Conservation (phyloP, 805 yeast species). For the Yamadazyma sp. region DNA sequence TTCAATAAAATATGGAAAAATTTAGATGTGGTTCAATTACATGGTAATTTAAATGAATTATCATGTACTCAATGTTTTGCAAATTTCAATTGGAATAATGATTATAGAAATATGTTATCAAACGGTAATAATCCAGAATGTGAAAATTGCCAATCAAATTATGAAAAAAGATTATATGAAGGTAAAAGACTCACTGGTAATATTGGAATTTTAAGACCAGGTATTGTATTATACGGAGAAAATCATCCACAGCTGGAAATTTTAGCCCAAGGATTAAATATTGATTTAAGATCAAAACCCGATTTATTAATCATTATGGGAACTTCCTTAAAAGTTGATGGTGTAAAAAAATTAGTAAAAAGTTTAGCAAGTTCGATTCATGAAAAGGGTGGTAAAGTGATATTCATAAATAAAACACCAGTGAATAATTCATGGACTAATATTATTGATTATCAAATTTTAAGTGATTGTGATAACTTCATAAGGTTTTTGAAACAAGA, state of each 20-base stretch:
- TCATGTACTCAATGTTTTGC: constrained; percentile 71
- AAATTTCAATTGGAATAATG: constrained; percentile 59
- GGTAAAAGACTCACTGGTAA: constrained; percentile 76
- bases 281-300: constrained; percentile 66
- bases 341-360: constrained; percentile 76
- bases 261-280: constrained; percentile 66
- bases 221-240: constrained; percentile 90
- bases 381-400: constrained; percentile 73
- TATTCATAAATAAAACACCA: constrained; percentile 70
- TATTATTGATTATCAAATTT: constrained; percentile 74
- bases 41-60: constrained; percentile 79
- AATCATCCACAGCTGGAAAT: constrained; percentile 83
- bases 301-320: constrained; percentile 87
- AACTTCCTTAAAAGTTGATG: constrained; percentile 87
- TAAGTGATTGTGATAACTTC: constrained; percentile 82
- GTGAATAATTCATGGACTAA: constrained; percentile 63
- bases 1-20: constrained; percentile 53
- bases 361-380: constrained; percentile 68
- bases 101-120: constrained; percentile 44
- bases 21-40: constrained; percentile 81
- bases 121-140: constrained; percentile 78
- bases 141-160: constrained; percentile 57
- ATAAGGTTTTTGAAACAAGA: constrained; percentile 51
- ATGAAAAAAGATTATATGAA: constrained; percentile 50
- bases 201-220: constrained; percentile 80